Evolutionary conservation across 148 eudicot genomes (phyloP).

Genomic region (Beta vulgaris): DNA sequence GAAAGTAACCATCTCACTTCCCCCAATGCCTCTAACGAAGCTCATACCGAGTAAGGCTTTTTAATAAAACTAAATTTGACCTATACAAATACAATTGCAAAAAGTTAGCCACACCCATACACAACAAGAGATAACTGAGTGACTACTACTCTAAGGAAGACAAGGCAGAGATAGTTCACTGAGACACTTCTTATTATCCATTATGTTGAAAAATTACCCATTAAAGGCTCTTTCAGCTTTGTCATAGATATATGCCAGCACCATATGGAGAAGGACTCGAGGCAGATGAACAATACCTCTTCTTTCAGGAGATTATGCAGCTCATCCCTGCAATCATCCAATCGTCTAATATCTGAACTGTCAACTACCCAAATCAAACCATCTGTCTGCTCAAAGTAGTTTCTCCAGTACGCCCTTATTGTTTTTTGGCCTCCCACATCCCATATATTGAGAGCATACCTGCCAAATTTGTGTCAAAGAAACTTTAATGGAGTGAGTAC

Average conservation of each 20-base stretch:
- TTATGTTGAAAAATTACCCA: neutral
- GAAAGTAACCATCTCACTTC: too few relatives aligned
- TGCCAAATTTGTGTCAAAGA: constrained; percentile 22
- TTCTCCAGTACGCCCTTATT: constrained; percentile 95
- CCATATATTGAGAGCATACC: constrained; percentile 96
- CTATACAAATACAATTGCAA: too few relatives aligned
- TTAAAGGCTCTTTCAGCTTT: neutral
- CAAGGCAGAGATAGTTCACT: neutral
- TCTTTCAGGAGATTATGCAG: constrained; percentile 88
- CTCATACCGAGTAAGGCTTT: too few relatives aligned
- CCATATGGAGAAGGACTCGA: neutral
- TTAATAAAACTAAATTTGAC: too few relatives aligned
- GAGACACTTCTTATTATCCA: too few relatives aligned
- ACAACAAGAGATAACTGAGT: neutral
- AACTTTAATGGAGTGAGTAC: neutral
- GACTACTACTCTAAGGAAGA: neutral
- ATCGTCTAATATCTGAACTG: constrained; percentile 89
- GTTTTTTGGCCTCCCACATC: constrained; percentile 99
- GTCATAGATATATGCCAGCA: neutral
- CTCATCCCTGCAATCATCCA: constrained; percentile 85
- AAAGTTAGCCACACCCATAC: neutral
- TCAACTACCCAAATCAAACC: constrained; percentile 99
- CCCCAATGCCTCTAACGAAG: too few relatives aligned
- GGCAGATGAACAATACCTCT: constrained; percentile 48
- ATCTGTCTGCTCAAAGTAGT: constrained; percentile 99